Conservation (phyloP, 2,329 filamentous ascomycete species). For the Dothideomycetidae sp. region DNA sequence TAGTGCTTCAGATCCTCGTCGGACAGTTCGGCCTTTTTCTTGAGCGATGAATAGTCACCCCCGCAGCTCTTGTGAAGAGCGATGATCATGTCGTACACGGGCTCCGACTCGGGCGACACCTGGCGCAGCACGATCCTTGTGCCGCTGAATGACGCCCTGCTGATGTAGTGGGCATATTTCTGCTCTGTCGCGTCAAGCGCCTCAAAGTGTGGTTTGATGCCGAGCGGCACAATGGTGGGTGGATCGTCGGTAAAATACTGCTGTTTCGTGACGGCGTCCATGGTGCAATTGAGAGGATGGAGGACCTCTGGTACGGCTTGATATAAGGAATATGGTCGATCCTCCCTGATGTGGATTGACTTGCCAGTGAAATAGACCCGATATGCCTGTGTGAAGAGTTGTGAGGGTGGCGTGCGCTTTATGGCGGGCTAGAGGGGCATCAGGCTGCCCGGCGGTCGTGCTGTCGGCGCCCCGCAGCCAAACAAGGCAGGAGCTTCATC, state of each 20-base stretch:
- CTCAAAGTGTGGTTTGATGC: constrained; percentile 88
- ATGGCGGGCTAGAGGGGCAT: no score
- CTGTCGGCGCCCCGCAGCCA: no score
- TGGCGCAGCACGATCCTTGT: constrained; percentile 40
- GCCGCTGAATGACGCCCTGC: constrained; percentile 40
- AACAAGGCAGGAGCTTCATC: no score
- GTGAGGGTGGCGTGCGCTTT: no score
- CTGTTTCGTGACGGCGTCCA: constrained; percentile 32
- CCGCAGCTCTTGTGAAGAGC: constrained; percentile 33
- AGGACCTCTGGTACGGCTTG: no score
- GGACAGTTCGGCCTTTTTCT: constrained; percentile 29
- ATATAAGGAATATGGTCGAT: no score
- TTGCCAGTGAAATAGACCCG: no score
- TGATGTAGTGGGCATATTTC: constrained; percentile 74
- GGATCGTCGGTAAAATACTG: constrained; percentile 87
- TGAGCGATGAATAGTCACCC: constrained; percentile 35
- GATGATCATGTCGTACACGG: constrained; percentile 42
- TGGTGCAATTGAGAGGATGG: no score
- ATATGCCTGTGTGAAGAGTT: no score
- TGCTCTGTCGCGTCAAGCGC: constrained; percentile 61
- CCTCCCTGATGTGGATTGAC: no score
- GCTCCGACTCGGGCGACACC: constrained; percentile 36
- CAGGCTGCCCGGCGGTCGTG: no score
- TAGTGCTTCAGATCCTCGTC: constrained; percentile 27
- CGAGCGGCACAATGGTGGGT: constrained; percentile 71